A percentile compares a stretch with the other conserved stretches of the same genome.
Evolutionary conservation across 2,329 filamentous ascomycete species (phyloP).

Genomic region (Nemania sp.): DNA sequence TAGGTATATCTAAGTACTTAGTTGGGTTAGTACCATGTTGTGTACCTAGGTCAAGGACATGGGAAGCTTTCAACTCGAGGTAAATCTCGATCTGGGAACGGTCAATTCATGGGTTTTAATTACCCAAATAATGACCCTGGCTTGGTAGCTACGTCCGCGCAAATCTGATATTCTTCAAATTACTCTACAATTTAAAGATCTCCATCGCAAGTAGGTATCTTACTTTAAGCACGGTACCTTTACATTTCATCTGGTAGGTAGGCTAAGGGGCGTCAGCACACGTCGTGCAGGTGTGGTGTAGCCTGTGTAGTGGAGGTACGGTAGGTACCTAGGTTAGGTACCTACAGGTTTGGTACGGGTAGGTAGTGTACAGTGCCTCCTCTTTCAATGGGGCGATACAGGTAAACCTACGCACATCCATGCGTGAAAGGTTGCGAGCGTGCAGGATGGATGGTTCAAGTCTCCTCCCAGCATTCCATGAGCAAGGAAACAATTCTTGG

Average conservation of each 20-base stretch:
- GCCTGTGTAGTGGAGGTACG: no score
- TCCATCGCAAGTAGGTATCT: not conserved
- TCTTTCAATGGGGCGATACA: conserved; percentile 15
- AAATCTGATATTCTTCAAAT: not conserved
- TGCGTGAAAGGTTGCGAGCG: conserved; percentile 6
- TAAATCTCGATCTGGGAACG: conserved; percentile 17
- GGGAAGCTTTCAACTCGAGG: not conserved
- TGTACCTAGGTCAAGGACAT: no score
- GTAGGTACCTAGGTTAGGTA: no score
- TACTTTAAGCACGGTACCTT: no score
- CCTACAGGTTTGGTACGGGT: no score
- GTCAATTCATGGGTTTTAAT: conserved; percentile 19
- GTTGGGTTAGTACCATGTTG: no score
- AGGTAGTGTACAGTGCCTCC: not conserved
- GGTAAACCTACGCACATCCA: no score
- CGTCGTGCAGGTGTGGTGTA: no score
- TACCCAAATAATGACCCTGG: not conserved
- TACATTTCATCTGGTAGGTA: no score
- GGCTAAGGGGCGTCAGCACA: no score
- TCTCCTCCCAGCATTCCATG: conserved; percentile 20
- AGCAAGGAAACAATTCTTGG: conserved; percentile 8
- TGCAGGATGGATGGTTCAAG: conserved; percentile 18
- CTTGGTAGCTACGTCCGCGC: not conserved
- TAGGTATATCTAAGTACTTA: no score
- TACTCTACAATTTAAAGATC: not conserved